These are phyloP conservation scores for Croton setiger DNA, from an alignment of 441 rosid genomes.

Conservation along the genomic window DNA sequence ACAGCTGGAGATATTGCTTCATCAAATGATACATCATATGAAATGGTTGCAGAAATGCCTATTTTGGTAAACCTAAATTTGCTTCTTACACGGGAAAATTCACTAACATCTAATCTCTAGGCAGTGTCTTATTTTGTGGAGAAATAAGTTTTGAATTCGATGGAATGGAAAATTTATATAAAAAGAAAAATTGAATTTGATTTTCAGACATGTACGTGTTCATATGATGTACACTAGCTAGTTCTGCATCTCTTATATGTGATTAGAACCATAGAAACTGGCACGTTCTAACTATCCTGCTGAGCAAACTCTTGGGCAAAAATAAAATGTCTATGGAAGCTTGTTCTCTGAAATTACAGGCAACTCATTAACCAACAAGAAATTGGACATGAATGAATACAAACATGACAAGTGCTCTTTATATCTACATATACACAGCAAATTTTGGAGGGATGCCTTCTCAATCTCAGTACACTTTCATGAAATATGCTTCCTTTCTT, in stretches of 20 bases:
- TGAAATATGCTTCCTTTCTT: slow-evolving; percentile 7
- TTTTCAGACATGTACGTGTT: neutral
- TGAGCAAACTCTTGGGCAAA: neutral
- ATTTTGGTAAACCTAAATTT: neutral
- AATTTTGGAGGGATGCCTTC: slow-evolving; percentile 13
- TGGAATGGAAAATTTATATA: neutral
- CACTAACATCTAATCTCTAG: neutral
- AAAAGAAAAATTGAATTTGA: neutral
- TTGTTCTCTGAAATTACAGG: slow-evolving; percentile 16
- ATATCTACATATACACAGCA: slow-evolving; percentile 36
- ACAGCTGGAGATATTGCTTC: slow-evolving; percentile 3
- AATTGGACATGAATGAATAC: slow-evolving; percentile 22
- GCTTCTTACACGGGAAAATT: neutral
- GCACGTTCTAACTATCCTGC: too few relatives aligned
- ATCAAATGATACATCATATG: neutral
- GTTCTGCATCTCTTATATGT: too few relatives aligned
- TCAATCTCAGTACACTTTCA: slow-evolving; percentile 5
- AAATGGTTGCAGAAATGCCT: neutral
- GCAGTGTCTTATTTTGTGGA: neutral
- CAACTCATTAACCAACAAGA: slow-evolving; percentile 18
- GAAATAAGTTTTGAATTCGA: neutral
- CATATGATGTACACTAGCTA: too few relatives aligned
- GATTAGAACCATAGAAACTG: too few relatives aligned
- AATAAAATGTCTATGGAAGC: slow-evolving; percentile 3
- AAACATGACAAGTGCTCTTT: slow-evolving; percentile 18